Conservation (phyloP, 768 basidiomycete species). For the Daedaleopsis sinensis region DNA sequence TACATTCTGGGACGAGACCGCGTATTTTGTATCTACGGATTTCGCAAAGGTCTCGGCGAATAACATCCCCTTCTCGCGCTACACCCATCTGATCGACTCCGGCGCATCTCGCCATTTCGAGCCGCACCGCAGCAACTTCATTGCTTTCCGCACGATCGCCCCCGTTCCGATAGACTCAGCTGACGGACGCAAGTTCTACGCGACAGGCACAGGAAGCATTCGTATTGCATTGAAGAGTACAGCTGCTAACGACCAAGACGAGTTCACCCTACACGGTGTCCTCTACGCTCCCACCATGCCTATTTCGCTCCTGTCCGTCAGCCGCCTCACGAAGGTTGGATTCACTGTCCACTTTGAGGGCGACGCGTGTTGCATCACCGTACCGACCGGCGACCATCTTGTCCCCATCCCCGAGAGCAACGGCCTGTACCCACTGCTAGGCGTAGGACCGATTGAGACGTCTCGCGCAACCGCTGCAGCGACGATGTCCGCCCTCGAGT, state of each 20-base stretch:
- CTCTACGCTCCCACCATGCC: constrained; percentile 19
- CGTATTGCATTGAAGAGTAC: background rate
- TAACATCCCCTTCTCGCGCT: background rate
- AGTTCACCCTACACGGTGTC: constrained; percentile 6
- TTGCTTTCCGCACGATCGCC: constrained; percentile 5
- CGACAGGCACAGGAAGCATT: constrained; percentile 21
- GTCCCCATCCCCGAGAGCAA: background rate
- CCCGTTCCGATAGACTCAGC: constrained; percentile 19
- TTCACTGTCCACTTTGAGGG: constrained; percentile 5
- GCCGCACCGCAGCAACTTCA: constrained; percentile 15
- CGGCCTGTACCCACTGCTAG: constrained; percentile 8
- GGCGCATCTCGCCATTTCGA: constrained; percentile 23
- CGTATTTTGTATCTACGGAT: constrained; percentile 3
- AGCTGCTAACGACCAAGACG: background rate
- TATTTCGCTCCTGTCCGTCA: constrained; percentile 17
- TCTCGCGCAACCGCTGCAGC: background rate
- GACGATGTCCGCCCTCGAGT: constrained; percentile 2
- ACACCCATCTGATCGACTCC: constrained; percentile 19
- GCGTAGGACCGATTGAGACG: background rate
- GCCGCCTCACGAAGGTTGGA: constrained; percentile 4
- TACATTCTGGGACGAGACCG: background rate
- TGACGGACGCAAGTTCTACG: constrained; percentile 22
- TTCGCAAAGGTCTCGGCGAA: background rate
- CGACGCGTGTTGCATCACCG: constrained; percentile 4
- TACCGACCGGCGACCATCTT: background rate